These are phyloP conservation scores for Sequoiadendron giganteum DNA, from an alignment of 75 land plant species.

Conservation along the genomic window DNA sequence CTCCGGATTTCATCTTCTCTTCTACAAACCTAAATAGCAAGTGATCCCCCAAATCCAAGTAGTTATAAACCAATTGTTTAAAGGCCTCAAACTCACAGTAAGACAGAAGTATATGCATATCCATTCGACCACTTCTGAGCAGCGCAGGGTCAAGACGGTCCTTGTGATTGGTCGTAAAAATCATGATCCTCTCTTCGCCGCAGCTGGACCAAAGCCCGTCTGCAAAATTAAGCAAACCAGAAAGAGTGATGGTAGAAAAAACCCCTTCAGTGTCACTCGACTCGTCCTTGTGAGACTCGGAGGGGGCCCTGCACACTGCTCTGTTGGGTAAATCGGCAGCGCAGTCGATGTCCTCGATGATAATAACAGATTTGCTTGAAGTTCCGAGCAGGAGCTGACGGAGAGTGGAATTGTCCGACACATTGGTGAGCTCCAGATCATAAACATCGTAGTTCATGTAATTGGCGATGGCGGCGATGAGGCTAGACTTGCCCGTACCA, in stretches of 20 bases:
- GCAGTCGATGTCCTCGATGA: slow-evolving; percentile 55
- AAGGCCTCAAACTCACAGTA: slow-evolving; percentile 40
- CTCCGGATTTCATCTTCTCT: slow-evolving; percentile 19
- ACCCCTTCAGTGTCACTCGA: background rate
- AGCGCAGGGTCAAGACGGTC: slow-evolving; percentile 49
- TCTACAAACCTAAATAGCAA: slow-evolving; percentile 23
- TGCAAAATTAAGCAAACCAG: slow-evolving; percentile 48
- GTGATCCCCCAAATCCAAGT: slow-evolving; percentile 35
- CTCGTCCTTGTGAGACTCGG: background rate
- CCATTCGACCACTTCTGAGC: slow-evolving; percentile 54
- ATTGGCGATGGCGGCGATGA: slow-evolving; percentile 73
- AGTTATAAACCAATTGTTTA: slow-evolving; percentile 35
- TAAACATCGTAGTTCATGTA: slow-evolving; percentile 54
- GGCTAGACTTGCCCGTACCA: slow-evolving; percentile 67
- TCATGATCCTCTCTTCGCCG: slow-evolving; percentile 50
- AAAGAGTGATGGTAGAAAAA: slow-evolving; percentile 25
- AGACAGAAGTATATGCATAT: slow-evolving; percentile 54
- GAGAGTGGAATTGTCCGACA: slow-evolving; percentile 33
- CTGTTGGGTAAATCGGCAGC: slow-evolving; percentile 13
- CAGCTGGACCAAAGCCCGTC: slow-evolving; percentile 59
- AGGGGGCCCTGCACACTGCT: background rate
- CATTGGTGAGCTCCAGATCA: slow-evolving; percentile 52
- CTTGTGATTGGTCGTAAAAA: slow-evolving; percentile 53
- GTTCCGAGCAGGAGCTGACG: slow-evolving; percentile 28
- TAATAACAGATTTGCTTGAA: slow-evolving; percentile 32